Base-by-base conservation (phyloP, 306 rosid genomes). In the Cicer judaicum region DNA sequence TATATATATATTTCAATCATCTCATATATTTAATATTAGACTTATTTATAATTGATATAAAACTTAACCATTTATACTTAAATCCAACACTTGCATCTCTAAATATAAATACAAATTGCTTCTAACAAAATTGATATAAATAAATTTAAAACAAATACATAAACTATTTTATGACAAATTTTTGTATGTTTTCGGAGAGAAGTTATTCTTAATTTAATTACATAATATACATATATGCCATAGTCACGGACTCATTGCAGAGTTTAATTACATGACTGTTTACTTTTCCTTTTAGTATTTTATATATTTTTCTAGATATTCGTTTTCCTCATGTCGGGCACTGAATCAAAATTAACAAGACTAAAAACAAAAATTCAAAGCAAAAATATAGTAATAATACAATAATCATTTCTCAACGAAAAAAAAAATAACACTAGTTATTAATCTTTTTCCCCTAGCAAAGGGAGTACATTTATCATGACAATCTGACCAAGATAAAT, bases 171-270 rank as follows among this genome's bases (percentile, higher is more conserved):
- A 29, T 3, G 0, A 29, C 5, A 24, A 24, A 24, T 24, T 24
- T 24, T 24, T 24, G 4, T 2, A 29, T 24, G 2, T 24, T 24
- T 24, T 24, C 0, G 34, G 34, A 24, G 3, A 24, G 4, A 24
- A 24, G 0, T 24, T 2, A 24, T 24, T 24, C 34, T 24, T 24
- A 24, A 24, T 24, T 24, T 19, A 56, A 56, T 56, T 14, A 9
- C 56, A 7, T 50, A 14, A 50, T 52, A 15, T 6, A 14, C 14
- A 19, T 52, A n/a, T 43, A 50, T 8, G 34, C 34, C 34, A 29
- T 38, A 62, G 47, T 62, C 68, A 62, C 68, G 68, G 68, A 62
- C 68, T 62, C 47, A 38, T 63, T 63, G 49, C 49, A 63, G 49
- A 13, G 68, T 42, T 42, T n/a, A n/a, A n/a, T n/a, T 64, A 41